These are phyloP conservation scores for Cnidoscolus chayamansa DNA, from an alignment of 441 rosid genomes.

Conservation along the genomic window DNA sequence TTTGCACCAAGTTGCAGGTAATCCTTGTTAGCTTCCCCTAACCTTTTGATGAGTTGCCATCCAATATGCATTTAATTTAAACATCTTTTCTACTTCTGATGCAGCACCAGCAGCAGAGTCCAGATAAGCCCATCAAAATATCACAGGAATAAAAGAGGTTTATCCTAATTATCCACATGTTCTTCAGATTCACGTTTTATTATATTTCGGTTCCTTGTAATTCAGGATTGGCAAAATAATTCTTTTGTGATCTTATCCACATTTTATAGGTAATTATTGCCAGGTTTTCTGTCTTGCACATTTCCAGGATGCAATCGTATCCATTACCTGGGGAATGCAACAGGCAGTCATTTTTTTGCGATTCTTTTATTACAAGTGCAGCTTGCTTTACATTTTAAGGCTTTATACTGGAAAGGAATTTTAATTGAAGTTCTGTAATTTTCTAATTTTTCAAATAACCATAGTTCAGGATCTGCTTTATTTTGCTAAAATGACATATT, in stretches of 20 bases:
- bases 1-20: conserved; percentile 58
- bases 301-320: background rate
- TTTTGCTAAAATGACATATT: background rate
- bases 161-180: background rate
- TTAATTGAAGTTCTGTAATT: conserved; percentile 5
- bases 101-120: conserved; percentile 38
- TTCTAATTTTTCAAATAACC: background rate
- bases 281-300: background rate
- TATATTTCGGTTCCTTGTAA: conserved; percentile 8
- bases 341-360: background rate
- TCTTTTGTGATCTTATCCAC: background rate
- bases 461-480: background rate
- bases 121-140: conserved; percentile 24
- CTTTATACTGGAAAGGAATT: conserved; percentile 2
- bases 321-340: background rate
- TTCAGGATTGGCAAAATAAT: conserved; percentile 5
- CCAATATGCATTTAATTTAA: conserved; percentile 13
- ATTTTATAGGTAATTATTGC: background rate
- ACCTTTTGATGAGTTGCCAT: background rate
- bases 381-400: background rate
- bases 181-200: conserved; percentile 17
- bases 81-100: conserved; percentile 31
- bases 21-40: conserved; percentile 16
- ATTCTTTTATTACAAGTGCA: background rate
- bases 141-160: conserved; percentile 26